Conservation (phyloP, 192 early-diverging fungal species). For the Rhizophagus sp. region DNA sequence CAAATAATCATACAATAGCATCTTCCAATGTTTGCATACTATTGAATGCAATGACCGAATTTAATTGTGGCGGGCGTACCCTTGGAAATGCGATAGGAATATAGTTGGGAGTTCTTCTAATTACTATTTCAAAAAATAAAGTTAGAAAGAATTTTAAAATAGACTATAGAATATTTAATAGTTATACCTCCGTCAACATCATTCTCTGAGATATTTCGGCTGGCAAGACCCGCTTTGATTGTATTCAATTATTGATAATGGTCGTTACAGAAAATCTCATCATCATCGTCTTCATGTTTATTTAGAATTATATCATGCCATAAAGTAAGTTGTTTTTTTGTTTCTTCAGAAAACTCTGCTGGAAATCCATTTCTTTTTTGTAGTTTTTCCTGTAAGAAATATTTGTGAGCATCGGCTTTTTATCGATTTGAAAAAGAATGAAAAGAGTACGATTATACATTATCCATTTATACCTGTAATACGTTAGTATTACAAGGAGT, state of each 20-base stretch:
- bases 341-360: background rate
- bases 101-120: background rate
- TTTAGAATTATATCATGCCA: conserved; percentile 7
- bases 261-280: conserved; percentile 14
- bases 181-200: conserved; percentile 1
- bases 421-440: no score
- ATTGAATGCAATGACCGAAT: background rate
- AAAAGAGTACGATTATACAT: no score
- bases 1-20: background rate
- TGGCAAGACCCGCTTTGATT: conserved; percentile 7
- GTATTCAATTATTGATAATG: conserved; percentile 23
- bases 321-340: background rate
- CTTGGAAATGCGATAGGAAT: background rate
- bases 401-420: no score
- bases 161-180: conserved; percentile 8
- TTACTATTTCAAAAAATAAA: conserved; percentile 17
- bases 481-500: no score
- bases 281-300: conserved; percentile 13
- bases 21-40: background rate
- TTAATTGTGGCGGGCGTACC: background rate
- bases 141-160: background rate
- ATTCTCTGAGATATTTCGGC: conserved; percentile 16
- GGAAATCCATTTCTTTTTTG: background rate
- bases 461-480: no score
- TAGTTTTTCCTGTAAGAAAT: background rate